phyloP scores from a whole-genome alignment of 257 asterid species.

The Scutellaria baicalensis region DNA sequence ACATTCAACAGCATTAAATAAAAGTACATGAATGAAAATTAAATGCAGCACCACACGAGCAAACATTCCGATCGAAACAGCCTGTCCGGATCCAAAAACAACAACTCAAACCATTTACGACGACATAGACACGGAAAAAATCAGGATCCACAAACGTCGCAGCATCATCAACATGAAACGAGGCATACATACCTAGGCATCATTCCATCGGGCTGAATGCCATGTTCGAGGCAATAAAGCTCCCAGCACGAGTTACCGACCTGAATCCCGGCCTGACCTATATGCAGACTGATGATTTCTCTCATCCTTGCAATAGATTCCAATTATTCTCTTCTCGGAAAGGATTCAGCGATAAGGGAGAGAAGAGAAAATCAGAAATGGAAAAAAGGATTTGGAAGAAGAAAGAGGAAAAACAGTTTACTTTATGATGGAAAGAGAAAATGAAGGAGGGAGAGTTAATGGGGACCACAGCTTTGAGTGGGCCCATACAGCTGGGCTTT shows the following conservation, averaged over 20 bases:
- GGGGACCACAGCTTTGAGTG: constrained; percentile 3
- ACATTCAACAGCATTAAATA: neutral
- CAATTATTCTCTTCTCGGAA: neutral
- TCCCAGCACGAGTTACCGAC: constrained; percentile 47
- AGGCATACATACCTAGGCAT: constrained; percentile 28
- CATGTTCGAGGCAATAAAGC: constrained; percentile 34
- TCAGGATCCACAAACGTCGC: neutral
- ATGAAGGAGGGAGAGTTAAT: neutral
- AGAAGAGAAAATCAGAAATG: neutral
- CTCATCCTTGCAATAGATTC: constrained; percentile 11
- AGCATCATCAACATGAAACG: neutral
- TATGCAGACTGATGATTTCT: constrained; percentile 35
- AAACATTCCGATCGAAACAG: neutral
- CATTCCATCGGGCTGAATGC: constrained; percentile 38
- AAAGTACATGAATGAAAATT: neutral
- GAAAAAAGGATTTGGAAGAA: neutral
- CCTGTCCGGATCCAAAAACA: neutral
- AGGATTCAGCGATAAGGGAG: neutral
- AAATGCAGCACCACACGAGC: neutral
- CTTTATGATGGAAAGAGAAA: neutral
- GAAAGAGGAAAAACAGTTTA: neutral
- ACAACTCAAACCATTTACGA: neutral
- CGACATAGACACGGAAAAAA: neutral
- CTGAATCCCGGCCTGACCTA: constrained; percentile 46
- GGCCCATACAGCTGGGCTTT: constrained; percentile 9